phyloP scores from a whole-genome alignment of 352 stramenopile genomes.

The Globisporangium spiculum region DNA sequence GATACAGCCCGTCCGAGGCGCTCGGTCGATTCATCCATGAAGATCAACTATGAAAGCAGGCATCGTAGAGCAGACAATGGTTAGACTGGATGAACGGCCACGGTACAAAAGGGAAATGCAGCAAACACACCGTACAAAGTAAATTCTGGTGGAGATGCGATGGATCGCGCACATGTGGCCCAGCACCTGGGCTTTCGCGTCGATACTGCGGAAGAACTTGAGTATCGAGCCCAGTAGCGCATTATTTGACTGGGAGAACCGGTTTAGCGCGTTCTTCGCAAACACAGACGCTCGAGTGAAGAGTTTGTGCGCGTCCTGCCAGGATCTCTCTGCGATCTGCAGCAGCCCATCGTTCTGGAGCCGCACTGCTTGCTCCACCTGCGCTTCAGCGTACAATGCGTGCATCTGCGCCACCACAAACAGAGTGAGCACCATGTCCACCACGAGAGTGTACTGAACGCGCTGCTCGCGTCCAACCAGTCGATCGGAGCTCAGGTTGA shows the following conservation, averaged over 20 bases:
- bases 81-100: neutral
- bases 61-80: neutral
- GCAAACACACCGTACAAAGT: constrained; percentile 12
- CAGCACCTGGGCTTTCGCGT: constrained; percentile 7
- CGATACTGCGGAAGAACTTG: constrained; percentile 17
- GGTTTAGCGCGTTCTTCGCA: constrained; percentile 4
- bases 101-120: neutral
- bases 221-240: constrained; percentile 3
- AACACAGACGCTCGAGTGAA: constrained; percentile 22
- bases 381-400: constrained; percentile 29
- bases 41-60: constrained; percentile 26
- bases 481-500: constrained; percentile 33
- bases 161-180: constrained; percentile 26
- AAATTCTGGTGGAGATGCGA: constrained; percentile 20
- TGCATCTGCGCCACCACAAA: constrained; percentile 38
- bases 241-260: neutral
- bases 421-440: constrained; percentile 37
- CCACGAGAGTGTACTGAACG: constrained; percentile 20
- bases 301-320: constrained; percentile 25
- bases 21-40: constrained; percentile 39
- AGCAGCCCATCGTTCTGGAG: constrained; percentile 16
- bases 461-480: constrained; percentile 26
- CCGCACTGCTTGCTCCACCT: constrained; percentile 17
- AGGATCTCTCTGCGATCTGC: constrained; percentile 30
- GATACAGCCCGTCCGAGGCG: constrained; percentile 33